phyloP scores from a whole-genome alignment of 129 eudicot species.

The Pittosporum tobira region DNA sequence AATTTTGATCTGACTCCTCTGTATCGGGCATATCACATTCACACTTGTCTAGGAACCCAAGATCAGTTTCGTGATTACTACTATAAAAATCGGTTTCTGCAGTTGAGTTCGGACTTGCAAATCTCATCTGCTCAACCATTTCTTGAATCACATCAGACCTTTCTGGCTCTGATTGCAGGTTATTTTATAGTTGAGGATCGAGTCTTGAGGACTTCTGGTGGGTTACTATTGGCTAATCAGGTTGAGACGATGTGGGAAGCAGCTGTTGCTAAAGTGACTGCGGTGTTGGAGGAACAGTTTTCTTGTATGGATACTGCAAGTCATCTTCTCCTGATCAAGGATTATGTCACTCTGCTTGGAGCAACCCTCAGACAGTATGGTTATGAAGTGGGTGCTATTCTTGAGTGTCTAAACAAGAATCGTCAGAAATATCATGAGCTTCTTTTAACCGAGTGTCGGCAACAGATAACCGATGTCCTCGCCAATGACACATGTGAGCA shows the following conservation, averaged over 20 bases:
- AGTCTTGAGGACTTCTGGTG: conserved; percentile 88
- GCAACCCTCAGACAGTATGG: conserved; percentile 74
- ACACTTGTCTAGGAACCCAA: conserved; percentile 63
- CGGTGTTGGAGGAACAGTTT: conserved; percentile 57
- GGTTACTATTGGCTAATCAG: conserved; percentile 48
- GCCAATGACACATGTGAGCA: conserved; percentile 57
- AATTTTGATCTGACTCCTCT: conserved; percentile 73
- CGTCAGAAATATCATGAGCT: conserved; percentile 77
- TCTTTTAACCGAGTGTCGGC: conserved; percentile 59
- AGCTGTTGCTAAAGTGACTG: conserved; percentile 51
- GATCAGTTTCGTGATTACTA: conserved; percentile 85
- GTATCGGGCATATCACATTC: conserved; percentile 76
- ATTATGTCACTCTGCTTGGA: conserved; percentile 85
- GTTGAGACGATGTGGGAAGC: conserved; percentile 97
- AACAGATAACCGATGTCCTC: conserved; percentile 50
- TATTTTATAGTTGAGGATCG: conserved; percentile 91
- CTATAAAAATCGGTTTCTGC: conserved; percentile 67
- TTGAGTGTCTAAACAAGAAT: conserved; percentile 49
- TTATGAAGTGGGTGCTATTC: conserved; percentile 64
- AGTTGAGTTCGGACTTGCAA: conserved; percentile 77
- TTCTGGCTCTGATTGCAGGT: conserved; percentile 69
- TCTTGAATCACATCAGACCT: conserved; percentile 71
- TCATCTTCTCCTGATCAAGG: conserved; percentile 75
- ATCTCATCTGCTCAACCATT: conserved; percentile 66
- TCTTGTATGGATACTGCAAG: conserved; percentile 60